phyloP scores from a whole-genome alignment of 768 basidiomycete genomes.

The Collybia sordida region DNA sequence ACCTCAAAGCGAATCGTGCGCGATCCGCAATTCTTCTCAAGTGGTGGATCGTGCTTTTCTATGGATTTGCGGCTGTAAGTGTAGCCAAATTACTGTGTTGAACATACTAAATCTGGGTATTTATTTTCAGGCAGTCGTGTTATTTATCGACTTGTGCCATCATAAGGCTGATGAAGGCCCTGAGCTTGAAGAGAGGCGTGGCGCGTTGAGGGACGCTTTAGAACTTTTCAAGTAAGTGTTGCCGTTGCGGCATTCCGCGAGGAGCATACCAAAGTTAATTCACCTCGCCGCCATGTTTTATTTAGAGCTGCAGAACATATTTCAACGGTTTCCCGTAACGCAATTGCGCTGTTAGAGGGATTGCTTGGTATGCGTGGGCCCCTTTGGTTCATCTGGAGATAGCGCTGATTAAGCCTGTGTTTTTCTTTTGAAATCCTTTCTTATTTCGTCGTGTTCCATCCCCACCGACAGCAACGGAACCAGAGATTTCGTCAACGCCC shows the following conservation, averaged over 20 bases:
- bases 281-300: not conserved
- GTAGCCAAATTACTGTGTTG: no score
- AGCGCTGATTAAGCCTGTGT: no score
- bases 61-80: constrained; percentile 23
- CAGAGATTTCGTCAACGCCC: constrained; percentile 2
- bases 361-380: constrained; percentile 18
- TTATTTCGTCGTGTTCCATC: not conserved
- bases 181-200: constrained; percentile 13
- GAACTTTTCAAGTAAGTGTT: constrained; percentile 20
- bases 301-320: constrained; percentile 8
- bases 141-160: constrained; percentile 23
- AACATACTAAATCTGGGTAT: not conserved
- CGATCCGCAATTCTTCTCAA: constrained; percentile 20
- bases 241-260: not conserved
- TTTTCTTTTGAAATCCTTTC: no score
- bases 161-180: constrained; percentile 15
- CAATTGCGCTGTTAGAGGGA: constrained; percentile 19
- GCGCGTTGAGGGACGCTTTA: constrained; percentile 18
- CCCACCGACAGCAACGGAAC: not conserved
- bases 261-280: no score
- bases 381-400: not conserved
- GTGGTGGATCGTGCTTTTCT: constrained; percentile 23
- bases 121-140: constrained; percentile 18
- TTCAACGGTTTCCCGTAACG: constrained; percentile 20
- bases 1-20: constrained; percentile 15